phyloP scores from a whole-genome alignment of 2,329 filamentous ascomycete species.

The Tolypocladium endophyticum region DNA sequence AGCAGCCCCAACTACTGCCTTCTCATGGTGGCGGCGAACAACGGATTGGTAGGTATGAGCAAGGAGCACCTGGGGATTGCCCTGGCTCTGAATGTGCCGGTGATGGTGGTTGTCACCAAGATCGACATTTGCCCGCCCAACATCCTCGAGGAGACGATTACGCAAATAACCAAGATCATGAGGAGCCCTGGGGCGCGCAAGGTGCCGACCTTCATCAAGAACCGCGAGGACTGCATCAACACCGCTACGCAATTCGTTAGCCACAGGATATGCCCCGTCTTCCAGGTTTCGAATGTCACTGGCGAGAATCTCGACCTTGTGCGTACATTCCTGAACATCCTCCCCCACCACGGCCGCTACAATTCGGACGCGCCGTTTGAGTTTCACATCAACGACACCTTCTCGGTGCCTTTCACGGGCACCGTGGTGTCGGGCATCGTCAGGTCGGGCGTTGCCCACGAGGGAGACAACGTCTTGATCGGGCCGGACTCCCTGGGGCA shows the following conservation, averaged over 20 bases:
- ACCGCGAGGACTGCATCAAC: conserved; percentile 82
- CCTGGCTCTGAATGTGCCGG: conserved; percentile 85
- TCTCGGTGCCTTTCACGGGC: conserved; percentile 93
- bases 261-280: conserved; percentile 90
- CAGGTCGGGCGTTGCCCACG: conserved; percentile 76
- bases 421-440: conserved; percentile 94
- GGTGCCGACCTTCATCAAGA: conserved; percentile 92
- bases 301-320: conserved; percentile 85
- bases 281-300: conserved; percentile 96
- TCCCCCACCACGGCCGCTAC: conserved; percentile 90
- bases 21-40: conserved; percentile 97
- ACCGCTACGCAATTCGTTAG: conserved; percentile 94
- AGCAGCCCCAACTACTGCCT: conserved; percentile 96
- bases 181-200: conserved; percentile 90
- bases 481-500: conserved; percentile 86
- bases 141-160: conserved; percentile 86
- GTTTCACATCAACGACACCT: conserved; percentile 94
- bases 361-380: conserved; percentile 82
- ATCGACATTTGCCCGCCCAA: conserved; percentile 97
- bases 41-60: conserved; percentile 94
- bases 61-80: conserved; percentile 96
- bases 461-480: conserved; percentile 80
- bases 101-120: conserved; percentile 97
- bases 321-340: conserved; percentile 84
- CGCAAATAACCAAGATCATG: conserved; percentile 82